Evolutionary conservation across 2,329 filamentous ascomycete species (phyloP), one percentile per base, ranked within the genome.

Genomic region (Beauveria bassiana): DNA sequence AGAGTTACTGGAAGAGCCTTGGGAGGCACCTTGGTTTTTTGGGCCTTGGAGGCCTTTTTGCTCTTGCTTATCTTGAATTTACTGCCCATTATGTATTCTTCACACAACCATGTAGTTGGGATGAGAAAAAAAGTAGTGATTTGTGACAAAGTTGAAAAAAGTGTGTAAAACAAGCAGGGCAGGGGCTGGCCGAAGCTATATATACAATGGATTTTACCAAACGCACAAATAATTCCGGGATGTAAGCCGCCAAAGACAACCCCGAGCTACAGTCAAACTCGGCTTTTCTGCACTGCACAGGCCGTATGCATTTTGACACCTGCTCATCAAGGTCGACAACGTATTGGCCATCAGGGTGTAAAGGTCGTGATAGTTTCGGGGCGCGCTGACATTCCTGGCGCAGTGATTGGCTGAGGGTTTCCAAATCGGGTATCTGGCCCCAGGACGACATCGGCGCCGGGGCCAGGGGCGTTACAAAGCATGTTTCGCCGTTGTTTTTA

Each of bases 1-100:
- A 86, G 75, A 0, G 83, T 86, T 3, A 87, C 83, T 4, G 84
- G 84, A 5, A 86, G 71, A 3, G 77, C 64, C 53, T 67, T 68
- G 49, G 62, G 47, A 12, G 62, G 62, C 45, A 63, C 53, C 38
- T 61, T 61, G n/a, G 57, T 14, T n/a, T 60, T 53, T 26, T 57
- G 59, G 18, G 45, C 52, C 46, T 63, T 63, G 42, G 57, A 43
- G 22, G 56, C 56, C 46, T 63, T 63, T 45, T 54, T 59, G 54
- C 24, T 59, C 22, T 62, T 62, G 9, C 54, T 42, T 54, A 62
- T 47, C 61, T 59, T 62, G 47, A 59, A 59, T 40, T 22, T 59
- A 26, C 47, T 52, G 26, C 24, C 61, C 61, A 62, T 62, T 1
- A 20, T 60, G 58, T 38, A 22, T 20, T 1, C 8, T 16, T 9